Base-by-base conservation (phyloP, 2,329 filamentous ascomycete species). In the Hymenoscyphus infarciens region DNA sequence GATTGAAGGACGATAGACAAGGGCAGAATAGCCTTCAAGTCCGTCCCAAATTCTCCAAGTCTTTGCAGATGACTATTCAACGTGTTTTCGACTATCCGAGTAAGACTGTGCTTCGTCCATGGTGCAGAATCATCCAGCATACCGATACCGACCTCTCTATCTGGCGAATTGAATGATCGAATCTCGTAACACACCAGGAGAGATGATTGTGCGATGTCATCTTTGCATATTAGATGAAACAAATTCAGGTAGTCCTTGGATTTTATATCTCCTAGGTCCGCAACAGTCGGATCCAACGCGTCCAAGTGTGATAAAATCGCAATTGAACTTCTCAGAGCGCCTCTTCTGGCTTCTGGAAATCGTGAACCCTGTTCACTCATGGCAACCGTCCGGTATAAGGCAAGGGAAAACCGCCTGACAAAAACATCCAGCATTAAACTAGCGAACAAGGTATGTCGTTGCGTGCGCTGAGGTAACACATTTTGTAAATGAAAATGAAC, bases 11-110 rank as follows among this genome's bases (percentile, higher is more conserved):
- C 69, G 2, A 74, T 68, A 3, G 71, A 64, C 6, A 76, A 63
- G 1, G 74, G 68, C 2, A 75, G 52, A 10, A 75, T 62, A 33
- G 74, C 70, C 56, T 75, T 76, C 5, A 74, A 45, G 54, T 73
- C 73, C 57, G 67, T 72, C 3, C 71, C 70, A 42, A 66, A 68
- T 33, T 72, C 66, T 15, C 69, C 68, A 3, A 75, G 65, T 5
- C 70, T 63, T 45, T 70, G 68, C 1, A 71, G 67, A 10, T 74
- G 57, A 2, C 68, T 69, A 16, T 71, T 72, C 1, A 75, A 66
- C 1, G 73, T 72, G 19, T 70, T 70, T 38, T 75, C 71, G 5
- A 74, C 69, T 1, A 70, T 66, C 1, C 70, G 66, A 4, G 63
- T 69, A 4, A 75, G 61, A 27, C 65, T 72, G 10, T 68, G 68